These are phyloP conservation scores for Penstemon barbatus DNA, from an alignment of 257 asterid genomes.

Conservation along the genomic window DNA sequence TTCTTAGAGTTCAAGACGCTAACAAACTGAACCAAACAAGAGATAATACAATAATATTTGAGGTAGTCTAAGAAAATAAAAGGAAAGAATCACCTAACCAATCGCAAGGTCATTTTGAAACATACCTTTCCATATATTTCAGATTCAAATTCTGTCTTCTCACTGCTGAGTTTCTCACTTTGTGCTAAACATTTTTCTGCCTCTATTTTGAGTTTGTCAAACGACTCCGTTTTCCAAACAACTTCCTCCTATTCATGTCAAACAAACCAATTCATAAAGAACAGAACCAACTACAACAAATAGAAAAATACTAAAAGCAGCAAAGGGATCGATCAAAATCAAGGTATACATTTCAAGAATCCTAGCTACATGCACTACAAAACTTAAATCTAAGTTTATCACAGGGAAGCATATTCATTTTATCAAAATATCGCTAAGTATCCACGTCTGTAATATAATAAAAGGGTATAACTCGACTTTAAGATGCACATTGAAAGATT, in stretches of 20 bases:
- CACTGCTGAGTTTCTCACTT: slow-evolving; percentile 69
- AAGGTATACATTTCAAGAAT: neutral
- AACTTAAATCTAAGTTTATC: neutral
- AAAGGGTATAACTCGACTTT: neutral
- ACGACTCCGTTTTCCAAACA: slow-evolving; percentile 63
- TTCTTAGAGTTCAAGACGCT: slow-evolving; percentile 80
- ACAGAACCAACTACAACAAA: neutral
- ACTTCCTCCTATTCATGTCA: slow-evolving; percentile 73
- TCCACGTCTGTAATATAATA: no score
- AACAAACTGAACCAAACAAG: slow-evolving; percentile 51
- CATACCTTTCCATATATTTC: slow-evolving; percentile 77
- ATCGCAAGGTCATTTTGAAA: neutral
- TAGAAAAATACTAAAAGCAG: neutral
- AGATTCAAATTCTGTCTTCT: slow-evolving; percentile 71
- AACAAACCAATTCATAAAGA: slow-evolving; percentile 15
- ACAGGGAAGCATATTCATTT: neutral
- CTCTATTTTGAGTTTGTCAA: slow-evolving; percentile 61
- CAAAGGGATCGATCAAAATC: neutral
- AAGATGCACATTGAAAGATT: neutral
- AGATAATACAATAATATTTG: no score
- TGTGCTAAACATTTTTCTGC: slow-evolving; percentile 83
- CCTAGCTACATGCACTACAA: neutral
- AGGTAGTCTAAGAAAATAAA: neutral
- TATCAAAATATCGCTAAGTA: no score
- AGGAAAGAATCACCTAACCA: neutral